Percentiles rank a stretch among this genome's conserved stretches.
These are phyloP conservation scores for Neurospora sp. DNA, from an alignment of 495 filamentous ascomycete genomes.

Conservation along the genomic window DNA sequence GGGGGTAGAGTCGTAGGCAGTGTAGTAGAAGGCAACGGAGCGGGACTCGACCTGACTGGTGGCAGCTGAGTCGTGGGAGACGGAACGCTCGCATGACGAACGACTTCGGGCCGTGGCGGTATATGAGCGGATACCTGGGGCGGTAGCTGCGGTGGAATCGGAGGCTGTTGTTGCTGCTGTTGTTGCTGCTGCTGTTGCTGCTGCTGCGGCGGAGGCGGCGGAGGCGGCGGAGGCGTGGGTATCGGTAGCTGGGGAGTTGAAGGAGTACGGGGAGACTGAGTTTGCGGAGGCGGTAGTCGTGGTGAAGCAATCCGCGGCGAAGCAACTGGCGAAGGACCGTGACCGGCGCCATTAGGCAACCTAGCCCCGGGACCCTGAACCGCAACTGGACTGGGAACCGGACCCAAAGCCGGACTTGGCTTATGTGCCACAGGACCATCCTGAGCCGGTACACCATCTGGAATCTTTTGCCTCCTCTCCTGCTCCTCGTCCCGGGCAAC, in stretches of 20 bases:
- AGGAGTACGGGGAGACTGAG: neutral
- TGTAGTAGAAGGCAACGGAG: neutral
- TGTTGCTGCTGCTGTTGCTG: neutral
- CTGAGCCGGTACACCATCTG: neutral
- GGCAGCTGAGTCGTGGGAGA: neutral
- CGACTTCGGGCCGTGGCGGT: neutral
- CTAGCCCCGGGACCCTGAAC: neutral
- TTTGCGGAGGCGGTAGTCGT: neutral
- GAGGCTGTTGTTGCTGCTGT: neutral
- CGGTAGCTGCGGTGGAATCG: neutral
- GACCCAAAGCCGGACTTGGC: neutral
- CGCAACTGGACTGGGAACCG: neutral
- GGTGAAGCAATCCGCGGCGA: slow-evolving; percentile 1
- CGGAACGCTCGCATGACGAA: neutral
- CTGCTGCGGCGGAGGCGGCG: slow-evolving; percentile 2
- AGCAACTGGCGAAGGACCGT: slow-evolving; percentile 4
- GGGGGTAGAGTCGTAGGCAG: neutral
- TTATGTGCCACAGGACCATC: neutral
- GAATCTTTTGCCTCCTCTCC: slow-evolving; percentile 5
- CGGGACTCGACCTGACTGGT: slow-evolving; percentile 1
- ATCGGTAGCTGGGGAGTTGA: slow-evolving; percentile 1
- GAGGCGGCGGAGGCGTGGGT: slow-evolving; percentile 3
- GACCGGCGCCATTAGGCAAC: neutral
- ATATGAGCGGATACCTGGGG: neutral
- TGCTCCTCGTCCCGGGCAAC: neutral